Percentiles rank a stretch among this genome's conserved stretches.
Evolutionary conservation across 1,284 basidiomycete species (phyloP).

Genomic region (Caloboletus firmus): DNA sequence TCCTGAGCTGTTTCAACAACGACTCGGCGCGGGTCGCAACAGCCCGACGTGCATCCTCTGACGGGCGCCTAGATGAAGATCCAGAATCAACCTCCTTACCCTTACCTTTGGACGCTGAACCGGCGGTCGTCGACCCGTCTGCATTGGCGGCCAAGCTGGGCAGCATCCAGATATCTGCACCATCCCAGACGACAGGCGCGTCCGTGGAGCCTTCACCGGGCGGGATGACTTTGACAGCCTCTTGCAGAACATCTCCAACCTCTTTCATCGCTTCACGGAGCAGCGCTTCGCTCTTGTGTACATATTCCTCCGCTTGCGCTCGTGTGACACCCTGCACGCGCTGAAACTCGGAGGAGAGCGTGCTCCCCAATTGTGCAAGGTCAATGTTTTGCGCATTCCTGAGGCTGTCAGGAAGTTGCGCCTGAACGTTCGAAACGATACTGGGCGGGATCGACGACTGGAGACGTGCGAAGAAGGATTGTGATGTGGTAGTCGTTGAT

Average conservation of each 20-base stretch:
- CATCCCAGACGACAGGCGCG: slow-evolving; percentile 67
- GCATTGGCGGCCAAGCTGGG: slow-evolving; percentile 40
- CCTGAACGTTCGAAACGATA: slow-evolving; percentile 67
- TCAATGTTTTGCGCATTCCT: slow-evolving; percentile 65
- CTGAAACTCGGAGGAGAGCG: slow-evolving; percentile 69
- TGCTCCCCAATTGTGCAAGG: slow-evolving; percentile 62
- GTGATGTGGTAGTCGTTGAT: slow-evolving; percentile 35
- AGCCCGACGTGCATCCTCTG: slow-evolving; percentile 48
- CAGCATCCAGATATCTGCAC: slow-evolving; percentile 78
- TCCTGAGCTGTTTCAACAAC: slow-evolving; percentile 70
- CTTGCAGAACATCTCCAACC: slow-evolving; percentile 73
- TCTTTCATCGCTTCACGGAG: slow-evolving; percentile 70
- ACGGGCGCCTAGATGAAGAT: slow-evolving; percentile 35
- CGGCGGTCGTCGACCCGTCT: slow-evolving; percentile 16
- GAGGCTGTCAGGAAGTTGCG: slow-evolving; percentile 64
- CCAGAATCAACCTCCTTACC: slow-evolving; percentile 40
- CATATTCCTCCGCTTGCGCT: slow-evolving; percentile 81
- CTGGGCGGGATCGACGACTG: slow-evolving; percentile 72
- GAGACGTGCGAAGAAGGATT: slow-evolving; percentile 64
- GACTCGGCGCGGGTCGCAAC: slow-evolving; percentile 77
- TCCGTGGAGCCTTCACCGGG: slow-evolving; percentile 53
- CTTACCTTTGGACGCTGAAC: slow-evolving; percentile 41
- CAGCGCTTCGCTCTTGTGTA: slow-evolving; percentile 73
- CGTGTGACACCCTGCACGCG: slow-evolving; percentile 71
- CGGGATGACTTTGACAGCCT: slow-evolving; percentile 88